Evolutionary conservation across 805 yeast genomes (phyloP).

Genomic region (Metschnikowia bowlesiae): DNA sequence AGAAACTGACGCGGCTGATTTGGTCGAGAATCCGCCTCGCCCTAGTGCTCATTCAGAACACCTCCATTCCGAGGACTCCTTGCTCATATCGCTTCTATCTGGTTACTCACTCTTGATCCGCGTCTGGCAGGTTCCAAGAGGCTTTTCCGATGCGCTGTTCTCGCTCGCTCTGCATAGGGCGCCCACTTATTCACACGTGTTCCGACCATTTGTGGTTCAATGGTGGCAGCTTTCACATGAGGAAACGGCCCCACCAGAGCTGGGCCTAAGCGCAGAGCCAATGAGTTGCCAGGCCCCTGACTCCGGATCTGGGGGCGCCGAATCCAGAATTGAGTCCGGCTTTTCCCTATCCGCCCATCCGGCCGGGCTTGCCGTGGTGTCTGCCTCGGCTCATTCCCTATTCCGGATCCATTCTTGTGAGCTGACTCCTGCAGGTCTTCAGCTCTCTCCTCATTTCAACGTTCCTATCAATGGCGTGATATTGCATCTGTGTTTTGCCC

Average conservation of each 20-base stretch:
- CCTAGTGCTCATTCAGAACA: too few relatives aligned
- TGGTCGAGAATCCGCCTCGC: too few relatives aligned
- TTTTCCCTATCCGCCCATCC: constrained; percentile 30
- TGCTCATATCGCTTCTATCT: constrained; percentile 36
- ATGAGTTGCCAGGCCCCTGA: constrained; percentile 1
- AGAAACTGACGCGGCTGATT: too few relatives aligned
- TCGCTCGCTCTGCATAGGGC: constrained; percentile 11
- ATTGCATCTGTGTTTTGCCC: constrained; percentile 41
- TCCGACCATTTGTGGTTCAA: constrained; percentile 44
- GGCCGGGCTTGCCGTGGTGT: constrained; percentile 36
- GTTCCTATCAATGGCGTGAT: constrained; percentile 39
- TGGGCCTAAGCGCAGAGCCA: too few relatives aligned
- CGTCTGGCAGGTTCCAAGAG: constrained; percentile 33
- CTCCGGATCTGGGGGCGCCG: constrained; percentile 4
- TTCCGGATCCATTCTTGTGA: constrained; percentile 37
- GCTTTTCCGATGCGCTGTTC: constrained; percentile 21
- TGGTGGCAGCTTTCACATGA: constrained; percentile 42
- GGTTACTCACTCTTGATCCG: constrained; percentile 39
- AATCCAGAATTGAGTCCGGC: constrained; percentile 17
- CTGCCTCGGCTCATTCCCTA: constrained; percentile 32
- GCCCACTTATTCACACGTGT: constrained; percentile 18
- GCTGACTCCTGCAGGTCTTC: constrained; percentile 33
- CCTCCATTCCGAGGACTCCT: constrained; percentile 30
- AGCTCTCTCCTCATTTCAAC: constrained; percentile 35
- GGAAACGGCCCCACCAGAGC: neutral